Evolutionary conservation across 2,329 filamentous ascomycete genomes (phyloP).

Genomic region (Colletotrichum echinochloae): DNA sequence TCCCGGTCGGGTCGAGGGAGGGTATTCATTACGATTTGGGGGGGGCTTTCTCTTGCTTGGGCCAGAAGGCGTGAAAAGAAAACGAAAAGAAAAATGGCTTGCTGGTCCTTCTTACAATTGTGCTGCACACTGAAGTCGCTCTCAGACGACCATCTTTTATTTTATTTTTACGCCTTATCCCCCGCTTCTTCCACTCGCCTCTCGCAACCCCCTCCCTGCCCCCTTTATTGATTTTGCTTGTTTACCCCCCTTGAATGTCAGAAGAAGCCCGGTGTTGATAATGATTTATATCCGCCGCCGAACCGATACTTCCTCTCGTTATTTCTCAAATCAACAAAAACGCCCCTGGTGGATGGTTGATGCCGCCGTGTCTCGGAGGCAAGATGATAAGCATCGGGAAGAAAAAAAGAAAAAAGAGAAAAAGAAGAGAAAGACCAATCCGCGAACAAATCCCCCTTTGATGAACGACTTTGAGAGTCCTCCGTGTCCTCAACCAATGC

Average conservation of each 20-base stretch:
- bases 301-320: not conserved
- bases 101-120: not conserved
- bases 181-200: not conserved
- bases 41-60: not conserved
- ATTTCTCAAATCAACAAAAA: not conserved
- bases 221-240: not conserved
- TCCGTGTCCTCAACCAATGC: not conserved
- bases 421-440: not conserved
- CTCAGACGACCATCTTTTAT: not conserved
- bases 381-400: not conserved
- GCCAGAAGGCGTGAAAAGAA: too few species aligned
- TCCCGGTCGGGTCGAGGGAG: not conserved
- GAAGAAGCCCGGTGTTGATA: not conserved
- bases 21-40: slow-evolving; percentile 18
- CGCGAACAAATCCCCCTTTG: not conserved
- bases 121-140: not conserved
- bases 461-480: not conserved
- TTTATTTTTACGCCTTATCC: not conserved
- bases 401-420: not conserved
- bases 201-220: too few species aligned
- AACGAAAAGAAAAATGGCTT: not conserved
- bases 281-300: not conserved
- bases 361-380: not conserved
- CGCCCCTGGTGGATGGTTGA: slow-evolving; percentile 1
- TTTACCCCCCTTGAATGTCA: not conserved